A percentile compares a stretch with the other conserved stretches of the same genome.
Evolutionary conservation across 306 rosid genomes (phyloP).

Genomic region (Vigna hirtella): DNA sequence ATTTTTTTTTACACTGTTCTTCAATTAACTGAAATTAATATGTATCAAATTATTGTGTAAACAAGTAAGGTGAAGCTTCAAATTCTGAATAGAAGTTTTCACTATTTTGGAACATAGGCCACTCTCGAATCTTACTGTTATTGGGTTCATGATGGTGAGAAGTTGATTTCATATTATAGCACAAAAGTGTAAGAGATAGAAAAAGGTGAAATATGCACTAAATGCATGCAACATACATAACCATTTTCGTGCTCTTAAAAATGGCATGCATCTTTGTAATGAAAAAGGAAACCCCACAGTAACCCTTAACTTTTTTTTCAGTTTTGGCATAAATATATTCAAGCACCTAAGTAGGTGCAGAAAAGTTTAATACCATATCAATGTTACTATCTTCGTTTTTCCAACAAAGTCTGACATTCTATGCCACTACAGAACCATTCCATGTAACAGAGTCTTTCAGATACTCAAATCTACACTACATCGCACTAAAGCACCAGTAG

Average conservation of each 20-base stretch:
- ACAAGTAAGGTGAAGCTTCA: too few relatives aligned
- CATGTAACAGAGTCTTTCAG: not conserved
- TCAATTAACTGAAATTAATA: too few relatives aligned
- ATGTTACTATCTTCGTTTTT: constrained; percentile 20
- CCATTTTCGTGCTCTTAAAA: constrained; percentile 6
- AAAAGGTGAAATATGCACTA: constrained; percentile 22
- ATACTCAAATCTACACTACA: constrained; percentile 20
- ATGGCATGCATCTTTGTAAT: constrained; percentile 2
- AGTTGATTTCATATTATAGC: not conserved
- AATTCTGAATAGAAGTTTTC: not conserved
- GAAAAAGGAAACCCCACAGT: not conserved
- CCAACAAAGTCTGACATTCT: constrained; percentile 13
- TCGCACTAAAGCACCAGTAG: not conserved
- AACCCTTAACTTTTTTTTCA: not conserved
- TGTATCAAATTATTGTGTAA: too few relatives aligned
- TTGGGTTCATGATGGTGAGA: not conserved
- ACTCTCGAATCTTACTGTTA: not conserved
- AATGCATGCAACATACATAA: not conserved
- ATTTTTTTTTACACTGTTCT: too few relatives aligned
- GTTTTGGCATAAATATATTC: constrained; percentile 29
- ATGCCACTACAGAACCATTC: constrained; percentile 22
- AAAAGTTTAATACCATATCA: constrained; percentile 2
- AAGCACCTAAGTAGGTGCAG: not conserved
- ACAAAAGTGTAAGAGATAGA: not conserved
- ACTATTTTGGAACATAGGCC: not conserved